phyloP scores from a whole-genome alignment of 768 basidiomycete genomes.

The Suillus subalutaceus region DNA sequence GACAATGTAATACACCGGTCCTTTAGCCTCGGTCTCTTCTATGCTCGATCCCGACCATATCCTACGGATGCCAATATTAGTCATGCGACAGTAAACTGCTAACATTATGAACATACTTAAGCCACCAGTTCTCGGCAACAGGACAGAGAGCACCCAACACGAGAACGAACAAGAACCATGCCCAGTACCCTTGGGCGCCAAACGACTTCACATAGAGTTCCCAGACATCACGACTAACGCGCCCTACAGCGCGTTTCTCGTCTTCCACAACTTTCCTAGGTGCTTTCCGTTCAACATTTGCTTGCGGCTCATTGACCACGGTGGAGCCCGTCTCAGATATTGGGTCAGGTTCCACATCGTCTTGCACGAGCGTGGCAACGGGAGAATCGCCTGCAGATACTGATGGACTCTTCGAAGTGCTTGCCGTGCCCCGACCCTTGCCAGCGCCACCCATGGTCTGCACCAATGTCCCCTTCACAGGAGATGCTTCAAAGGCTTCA shows the following conservation, averaged over 20 bases:
- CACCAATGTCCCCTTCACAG: constrained; percentile 65
- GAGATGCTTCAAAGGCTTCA: constrained; percentile 67
- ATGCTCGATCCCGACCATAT: constrained; percentile 59
- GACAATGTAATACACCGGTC: constrained; percentile 48
- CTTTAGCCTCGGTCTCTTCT: constrained; percentile 40
- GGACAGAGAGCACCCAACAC: constrained; percentile 63
- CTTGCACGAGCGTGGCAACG: constrained; percentile 26
- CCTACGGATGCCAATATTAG: constrained; percentile 36
- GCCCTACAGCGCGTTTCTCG: constrained; percentile 75
- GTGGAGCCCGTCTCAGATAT: constrained; percentile 48
- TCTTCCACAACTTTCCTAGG: constrained; percentile 88
- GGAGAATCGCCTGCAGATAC: constrained; percentile 13
- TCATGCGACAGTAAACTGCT: constrained; percentile 13
- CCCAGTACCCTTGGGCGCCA: constrained; percentile 59
- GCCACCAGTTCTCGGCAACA: constrained; percentile 74
- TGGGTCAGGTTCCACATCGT: constrained; percentile 16
- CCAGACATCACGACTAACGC: constrained; percentile 72
- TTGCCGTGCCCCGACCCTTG: constrained; percentile 45
- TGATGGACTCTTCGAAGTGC: constrained; percentile 8
- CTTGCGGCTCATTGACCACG: constrained; percentile 39
- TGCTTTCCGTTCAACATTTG: constrained; percentile 45
- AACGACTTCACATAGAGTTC: constrained; percentile 53
- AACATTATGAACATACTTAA: constrained; percentile 42
- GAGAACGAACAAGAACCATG: constrained; percentile 53
- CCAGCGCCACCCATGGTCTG: constrained; percentile 51